Evolutionary conservation across 1,284 basidiomycete genomes (phyloP), one percentile per base, ranked within the genome.

Genomic region (Sparassis latifolia): DNA sequence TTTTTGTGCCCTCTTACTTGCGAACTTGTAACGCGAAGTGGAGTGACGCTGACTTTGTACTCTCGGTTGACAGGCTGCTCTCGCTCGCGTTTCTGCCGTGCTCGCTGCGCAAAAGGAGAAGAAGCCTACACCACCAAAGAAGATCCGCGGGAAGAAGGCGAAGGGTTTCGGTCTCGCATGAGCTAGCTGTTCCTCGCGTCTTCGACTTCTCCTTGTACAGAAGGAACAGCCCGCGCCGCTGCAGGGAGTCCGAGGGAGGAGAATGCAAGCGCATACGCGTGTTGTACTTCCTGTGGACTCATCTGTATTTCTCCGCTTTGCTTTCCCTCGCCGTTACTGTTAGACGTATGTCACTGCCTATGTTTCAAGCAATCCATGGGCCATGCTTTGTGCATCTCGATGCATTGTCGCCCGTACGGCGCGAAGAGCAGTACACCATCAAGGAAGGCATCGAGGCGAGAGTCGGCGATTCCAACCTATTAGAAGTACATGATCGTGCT

Each of bases 31-130:
- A 40, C 40, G 5, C 9, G n/a, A 31, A 33, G n/a, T 20, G 40
- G 6, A 20, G 20, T 20, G 42, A 45, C 33, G 38, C 49, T 50
- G 31, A 50, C 49, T 12, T n/a, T n/a, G 33, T 1, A 3, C 10
- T 44, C 12, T 30, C 10, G 12, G 42, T 20, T 45, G 43, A 47
- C 64, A 93, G 91, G 86, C 85, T 61, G 80, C 84, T 58, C 78
- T 94, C 51, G 89, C 87, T 55, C 89, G 91, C 58, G 80, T 85
- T 49, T 90, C 89, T 59, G 86, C 89, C 51, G 76, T 93, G 58
- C 59, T 84, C 54, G 77, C 75, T 43, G 74, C 85, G 53, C 82
- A 89, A 72, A 82, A 79, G 67, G 84, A 85, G 69, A 80, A 79
- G 70, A 90, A 89, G 74, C 71, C 82, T 38, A 64, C 73, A 58